These are phyloP conservation scores for Cichorium intybus DNA, from an alignment of 140 eudicot genomes.

Conservation along the genomic window DNA sequence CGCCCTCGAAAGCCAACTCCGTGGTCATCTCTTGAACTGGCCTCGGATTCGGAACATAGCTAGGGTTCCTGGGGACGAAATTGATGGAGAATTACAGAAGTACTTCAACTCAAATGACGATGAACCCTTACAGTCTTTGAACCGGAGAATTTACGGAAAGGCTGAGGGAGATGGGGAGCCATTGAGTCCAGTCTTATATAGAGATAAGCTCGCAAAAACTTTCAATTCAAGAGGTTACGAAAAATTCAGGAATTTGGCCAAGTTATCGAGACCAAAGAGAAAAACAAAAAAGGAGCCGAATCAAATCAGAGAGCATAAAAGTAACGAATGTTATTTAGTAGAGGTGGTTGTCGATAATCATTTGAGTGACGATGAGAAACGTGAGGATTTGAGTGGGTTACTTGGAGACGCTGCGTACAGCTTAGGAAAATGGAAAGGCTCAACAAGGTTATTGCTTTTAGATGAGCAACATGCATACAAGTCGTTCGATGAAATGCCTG, in stretches of 20 bases:
- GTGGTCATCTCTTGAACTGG: conserved; percentile 93
- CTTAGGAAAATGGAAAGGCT: conserved; percentile 65
- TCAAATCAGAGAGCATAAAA: conserved; percentile 19
- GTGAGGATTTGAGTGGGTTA: conserved; percentile 62
- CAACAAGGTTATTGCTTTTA: conserved; percentile 82
- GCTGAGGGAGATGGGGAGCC: conserved; percentile 82
- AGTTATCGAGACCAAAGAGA: conserved; percentile 76
- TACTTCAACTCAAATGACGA: conserved; percentile 33
- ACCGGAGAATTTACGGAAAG: conserved; percentile 61
- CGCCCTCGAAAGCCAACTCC: conserved; percentile 61
- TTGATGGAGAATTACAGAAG: conserved; percentile 43
- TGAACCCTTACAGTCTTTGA: conserved; percentile 29
- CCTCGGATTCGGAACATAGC: conserved; percentile 76
- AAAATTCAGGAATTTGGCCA: conserved; percentile 78
- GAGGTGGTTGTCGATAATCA: conserved; percentile 61
- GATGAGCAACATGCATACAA: conserved; percentile 60
- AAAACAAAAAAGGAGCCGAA: conserved; percentile 29
- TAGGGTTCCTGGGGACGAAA: conserved; percentile 82
- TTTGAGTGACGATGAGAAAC: conserved; percentile 25
- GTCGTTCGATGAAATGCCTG: conserved; percentile 63
- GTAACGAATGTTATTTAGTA: conserved; percentile 40
- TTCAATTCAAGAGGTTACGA: conserved; percentile 68
- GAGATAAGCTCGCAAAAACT: conserved; percentile 65
- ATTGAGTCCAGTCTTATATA: conserved; percentile 55
- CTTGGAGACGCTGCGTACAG: conserved; percentile 54